Percentiles rank a stretch among this genome's conserved stretches.
Evolutionary conservation across 139 green algal species (phyloP).

Genomic region (Closterium sp.): DNA sequence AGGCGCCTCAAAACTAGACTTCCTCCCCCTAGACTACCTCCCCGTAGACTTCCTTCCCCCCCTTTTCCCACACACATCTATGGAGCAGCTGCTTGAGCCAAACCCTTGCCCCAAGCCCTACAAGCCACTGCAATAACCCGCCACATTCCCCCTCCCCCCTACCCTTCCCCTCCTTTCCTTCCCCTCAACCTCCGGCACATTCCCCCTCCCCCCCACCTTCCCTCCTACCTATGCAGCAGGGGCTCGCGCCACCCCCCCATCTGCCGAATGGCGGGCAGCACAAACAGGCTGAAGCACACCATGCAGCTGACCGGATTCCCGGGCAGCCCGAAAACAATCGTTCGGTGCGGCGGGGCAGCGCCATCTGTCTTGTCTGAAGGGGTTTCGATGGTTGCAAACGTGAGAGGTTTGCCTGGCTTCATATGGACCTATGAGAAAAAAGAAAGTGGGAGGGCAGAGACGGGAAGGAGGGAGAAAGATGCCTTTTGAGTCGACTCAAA

Average conservation of each 20-base stretch:
- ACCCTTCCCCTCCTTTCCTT: not conserved
- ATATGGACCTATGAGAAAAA: conserved; percentile 61
- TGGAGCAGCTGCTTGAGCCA: too few species aligned
- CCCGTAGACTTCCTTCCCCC: too few species aligned
- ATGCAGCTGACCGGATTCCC: conserved; percentile 54
- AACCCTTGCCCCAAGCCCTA: too few species aligned
- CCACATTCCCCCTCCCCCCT: not conserved
- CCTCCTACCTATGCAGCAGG: not conserved
- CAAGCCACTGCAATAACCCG: too few species aligned
- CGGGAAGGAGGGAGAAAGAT: not conserved
- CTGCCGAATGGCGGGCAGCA: conserved; percentile 77
- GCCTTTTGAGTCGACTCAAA: not conserved
- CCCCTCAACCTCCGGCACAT: not conserved
- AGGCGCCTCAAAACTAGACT: not conserved
- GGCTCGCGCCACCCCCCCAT: conserved; percentile 69
- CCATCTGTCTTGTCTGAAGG: not conserved
- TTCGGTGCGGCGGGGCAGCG: not conserved
- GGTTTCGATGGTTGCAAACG: conserved; percentile 81
- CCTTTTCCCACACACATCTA: too few species aligned
- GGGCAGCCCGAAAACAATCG: conserved; percentile 78
- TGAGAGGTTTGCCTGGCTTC: conserved; percentile 97
- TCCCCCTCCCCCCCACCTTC: not conserved
- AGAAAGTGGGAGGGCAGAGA: not conserved
- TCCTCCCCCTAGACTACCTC: too few species aligned
- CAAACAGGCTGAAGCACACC: conserved; percentile 91